Evolutionary conservation across 768 basidiomycete genomes (phyloP), one percentile per base, ranked within the genome.

Genomic region (Jaapia argillacea): DNA sequence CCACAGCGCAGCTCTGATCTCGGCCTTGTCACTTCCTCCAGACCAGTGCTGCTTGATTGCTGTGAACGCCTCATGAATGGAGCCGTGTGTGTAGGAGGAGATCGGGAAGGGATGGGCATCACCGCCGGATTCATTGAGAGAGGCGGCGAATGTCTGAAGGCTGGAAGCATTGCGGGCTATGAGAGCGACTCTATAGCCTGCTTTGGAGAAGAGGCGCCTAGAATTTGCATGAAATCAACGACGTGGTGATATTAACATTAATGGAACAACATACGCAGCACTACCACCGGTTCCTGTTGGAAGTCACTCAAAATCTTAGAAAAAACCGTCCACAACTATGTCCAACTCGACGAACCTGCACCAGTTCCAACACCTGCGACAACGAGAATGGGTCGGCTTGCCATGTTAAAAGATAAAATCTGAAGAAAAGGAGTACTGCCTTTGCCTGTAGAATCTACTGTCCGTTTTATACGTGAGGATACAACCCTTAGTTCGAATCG

Each of bases 181-280:
- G 36, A 86, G 61, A 1, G 82, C 84, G 24, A 85, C 69, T 35
- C 67, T 73, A 54, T 83, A 85, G 0, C 82, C 82, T 24, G 72
- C 60, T 52, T 74, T 74, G 4, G 75, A 68, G 47, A 82, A 81
- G 13, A 74, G 49, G 24, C 75, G 79, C 14, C 81, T 81, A 50
- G 6, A 47, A 14, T 12, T 40, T 2, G 6, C 23, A 49, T 39
- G 51, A 36, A 16, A 21, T 6, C 24, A n/a, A n/a, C 36, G 24
- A 20, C 36, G 31, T 10, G 28, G 28, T 33, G 28, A 33, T 10
- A 16, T 10, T 16, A 33, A 16, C 28, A 10, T 10, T 33, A 33
- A 33, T 26, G 41, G 40, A n/a, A 18, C 39, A 18, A 61, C 72
- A 50, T 54, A 79, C 79, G 77, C 78, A 31, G 70, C 64, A 25